Evolutionary conservation across 1,139 yeast genomes (phyloP).

Genomic region (Kluyveromyces sp.): DNA sequence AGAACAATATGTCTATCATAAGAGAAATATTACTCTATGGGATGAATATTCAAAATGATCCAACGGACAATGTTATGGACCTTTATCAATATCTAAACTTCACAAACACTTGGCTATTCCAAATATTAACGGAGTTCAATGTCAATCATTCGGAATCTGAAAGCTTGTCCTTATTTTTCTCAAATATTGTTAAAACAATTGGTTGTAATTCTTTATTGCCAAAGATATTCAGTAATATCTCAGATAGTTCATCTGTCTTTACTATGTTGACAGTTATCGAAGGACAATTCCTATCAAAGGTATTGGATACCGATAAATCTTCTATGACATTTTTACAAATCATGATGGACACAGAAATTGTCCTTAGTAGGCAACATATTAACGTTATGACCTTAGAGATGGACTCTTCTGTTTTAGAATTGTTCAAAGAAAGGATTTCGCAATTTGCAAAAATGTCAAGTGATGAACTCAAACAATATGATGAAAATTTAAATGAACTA

Average conservation of each 20-base stretch:
- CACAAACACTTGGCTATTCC: slow-evolving; percentile 27
- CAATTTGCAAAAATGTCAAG: slow-evolving; percentile 11
- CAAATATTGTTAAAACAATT: slow-evolving; percentile 17
- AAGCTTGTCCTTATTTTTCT: slow-evolving; percentile 13
- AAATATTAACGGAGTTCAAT: slow-evolving; percentile 20
- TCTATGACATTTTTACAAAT: slow-evolving; percentile 13
- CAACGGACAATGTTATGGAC: slow-evolving; percentile 8
- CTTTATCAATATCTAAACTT: slow-evolving; percentile 21
- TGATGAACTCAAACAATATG: slow-evolving; percentile 10
- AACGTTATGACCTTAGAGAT: slow-evolving; percentile 12
- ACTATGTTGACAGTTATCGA: slow-evolving; percentile 19
- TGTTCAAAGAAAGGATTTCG: slow-evolving; percentile 12
- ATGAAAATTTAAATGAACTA: slow-evolving; percentile 17
- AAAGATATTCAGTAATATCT: slow-evolving; percentile 22
- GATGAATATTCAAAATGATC: slow-evolving; percentile 5
- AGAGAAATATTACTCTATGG: slow-evolving; percentile 17
- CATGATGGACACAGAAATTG: slow-evolving; percentile 20
- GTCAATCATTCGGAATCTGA: slow-evolving; percentile 9
- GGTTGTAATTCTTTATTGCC: slow-evolving; percentile 21
- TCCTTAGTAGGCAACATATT: slow-evolving; percentile 17
- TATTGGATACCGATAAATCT: slow-evolving; percentile 9
- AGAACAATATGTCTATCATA: slow-evolving; percentile 10
- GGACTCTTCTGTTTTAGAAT: slow-evolving; percentile 11
- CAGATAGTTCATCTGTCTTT: slow-evolving; percentile 11
- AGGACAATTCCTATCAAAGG: slow-evolving; percentile 20